Base-by-base conservation (phyloP, 345 rosid species). In the Rhodamnia argentea region DNA sequence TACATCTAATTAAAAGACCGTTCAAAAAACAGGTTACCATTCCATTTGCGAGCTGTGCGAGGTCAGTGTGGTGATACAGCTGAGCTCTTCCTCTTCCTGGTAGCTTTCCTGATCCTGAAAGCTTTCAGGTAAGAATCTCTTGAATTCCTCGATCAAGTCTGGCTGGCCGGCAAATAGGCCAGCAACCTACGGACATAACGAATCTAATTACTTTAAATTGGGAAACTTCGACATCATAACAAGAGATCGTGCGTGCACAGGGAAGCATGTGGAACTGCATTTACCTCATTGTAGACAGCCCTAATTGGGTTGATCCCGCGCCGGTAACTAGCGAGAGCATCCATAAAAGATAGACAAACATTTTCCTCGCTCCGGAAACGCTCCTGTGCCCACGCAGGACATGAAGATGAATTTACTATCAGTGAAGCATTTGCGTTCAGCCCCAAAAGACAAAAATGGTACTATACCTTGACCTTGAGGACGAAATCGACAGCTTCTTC, bases 401-500 rank as follows among this genome's bases (percentile, higher is more conserved):
- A 11, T 37, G 7, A 70, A 70, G 22, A 37, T 18, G 22, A 70
- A 18, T 70, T 64, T 32, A 64, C 44, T 42, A 70, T 37, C 47
- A 4, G 47, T 37, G 13, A 70, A 37, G 42, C 4, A 70, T 37
- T 5, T 70, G 47, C 81, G 14, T 70, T 70, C 1, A 70, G 47
- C 47, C 47, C 47, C 13, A 10, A 9, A 32, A 70, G 26, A 37
- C 42, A 32, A 7, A 62, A 16, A 10, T 5, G 47, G 24, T 70
- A 3, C 47, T 47, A 70, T 78, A 86, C 87, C 87, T 86, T 86
- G 60, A 86, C 89, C 88, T 90, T 90, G 90, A 87, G 88, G 7
- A 90, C 89, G 83, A 90, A 89, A 84, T 84, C 89, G 85, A 88
- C 89, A 24, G 90, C 92, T 88, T 90, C 95, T 44, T 93, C 91